These are phyloP conservation scores for Carnegiea gigantea DNA, from an alignment of 179 eudicot genomes.

Conservation along the genomic window DNA sequence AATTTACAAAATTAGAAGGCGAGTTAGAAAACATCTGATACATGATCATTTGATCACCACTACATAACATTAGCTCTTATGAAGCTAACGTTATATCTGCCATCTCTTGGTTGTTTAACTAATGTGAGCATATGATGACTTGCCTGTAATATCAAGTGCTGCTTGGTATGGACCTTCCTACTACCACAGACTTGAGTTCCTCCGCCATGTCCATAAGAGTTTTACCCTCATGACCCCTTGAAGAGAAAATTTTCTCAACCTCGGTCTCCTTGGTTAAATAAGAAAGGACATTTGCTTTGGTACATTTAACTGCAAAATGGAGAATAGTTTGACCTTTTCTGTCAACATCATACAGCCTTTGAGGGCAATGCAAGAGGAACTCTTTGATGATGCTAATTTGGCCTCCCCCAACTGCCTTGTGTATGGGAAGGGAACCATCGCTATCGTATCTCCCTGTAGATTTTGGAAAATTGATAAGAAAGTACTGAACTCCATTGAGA, in stretches of 20 bases:
- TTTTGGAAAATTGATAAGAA: not conserved
- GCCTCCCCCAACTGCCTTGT: not conserved
- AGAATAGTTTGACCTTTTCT: not conserved
- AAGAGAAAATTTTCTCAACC: not conserved
- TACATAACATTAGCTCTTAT: no score
- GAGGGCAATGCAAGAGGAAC: not conserved
- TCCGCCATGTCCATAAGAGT: not conserved
- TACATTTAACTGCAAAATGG: not conserved
- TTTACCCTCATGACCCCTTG: not conserved
- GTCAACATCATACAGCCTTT: not conserved
- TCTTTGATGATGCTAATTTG: not conserved
- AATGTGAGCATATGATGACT: no score
- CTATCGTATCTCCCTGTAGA: not conserved
- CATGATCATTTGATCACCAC: no score
- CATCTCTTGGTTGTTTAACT: no score
- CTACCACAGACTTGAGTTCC: not conserved
- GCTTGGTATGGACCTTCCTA: no score
- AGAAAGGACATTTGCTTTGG: not conserved
- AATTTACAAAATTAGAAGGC: no score
- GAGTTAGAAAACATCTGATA: no score
- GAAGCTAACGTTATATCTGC: no score
- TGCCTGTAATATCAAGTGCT: no score
- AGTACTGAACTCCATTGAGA: not conserved
- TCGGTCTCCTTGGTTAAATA: not conserved
- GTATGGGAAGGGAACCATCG: not conserved